Percentiles rank a stretch among this genome's conserved stretches.
These are phyloP conservation scores for Eucalyptus viminalis DNA, from an alignment of 345 rosid genomes.

Conservation along the genomic window DNA sequence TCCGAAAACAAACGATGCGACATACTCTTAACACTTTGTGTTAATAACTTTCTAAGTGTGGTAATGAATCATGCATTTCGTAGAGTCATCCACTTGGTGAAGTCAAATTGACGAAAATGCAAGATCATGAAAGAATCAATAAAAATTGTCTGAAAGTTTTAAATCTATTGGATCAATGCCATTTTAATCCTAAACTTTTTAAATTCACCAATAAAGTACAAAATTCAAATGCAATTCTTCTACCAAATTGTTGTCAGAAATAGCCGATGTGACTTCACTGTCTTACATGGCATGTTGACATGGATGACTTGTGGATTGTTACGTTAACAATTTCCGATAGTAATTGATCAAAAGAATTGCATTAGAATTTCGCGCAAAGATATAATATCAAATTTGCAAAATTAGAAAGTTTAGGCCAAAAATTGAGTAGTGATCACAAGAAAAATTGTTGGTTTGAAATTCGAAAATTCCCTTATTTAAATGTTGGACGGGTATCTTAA, in stretches of 20 bases:
- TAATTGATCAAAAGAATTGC: not conserved
- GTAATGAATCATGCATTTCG: not conserved
- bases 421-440: not conserved
- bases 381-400: accelerated
- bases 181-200: not conserved
- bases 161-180: not conserved
- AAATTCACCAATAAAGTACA: not conserved
- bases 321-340: accelerated
- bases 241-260: accelerated
- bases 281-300: not conserved
- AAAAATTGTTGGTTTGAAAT: not conserved
- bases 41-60: not conserved
- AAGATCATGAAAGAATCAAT: not conserved
- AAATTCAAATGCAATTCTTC: accelerated
- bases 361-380: not conserved
- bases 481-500: not conserved
- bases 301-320: not conserved
- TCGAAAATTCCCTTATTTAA: not conserved
- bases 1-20: accelerated
- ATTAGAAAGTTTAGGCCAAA: not conserved
- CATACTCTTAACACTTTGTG: not conserved
- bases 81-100: not conserved
- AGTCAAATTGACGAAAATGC: not conserved
- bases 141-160: not conserved
- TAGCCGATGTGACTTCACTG: accelerated